Percentiles rank a stretch among this genome's conserved stretches.
Conservation (phyloP, 1,284 basidiomycete species). For the Trametes versicolor region DNA sequence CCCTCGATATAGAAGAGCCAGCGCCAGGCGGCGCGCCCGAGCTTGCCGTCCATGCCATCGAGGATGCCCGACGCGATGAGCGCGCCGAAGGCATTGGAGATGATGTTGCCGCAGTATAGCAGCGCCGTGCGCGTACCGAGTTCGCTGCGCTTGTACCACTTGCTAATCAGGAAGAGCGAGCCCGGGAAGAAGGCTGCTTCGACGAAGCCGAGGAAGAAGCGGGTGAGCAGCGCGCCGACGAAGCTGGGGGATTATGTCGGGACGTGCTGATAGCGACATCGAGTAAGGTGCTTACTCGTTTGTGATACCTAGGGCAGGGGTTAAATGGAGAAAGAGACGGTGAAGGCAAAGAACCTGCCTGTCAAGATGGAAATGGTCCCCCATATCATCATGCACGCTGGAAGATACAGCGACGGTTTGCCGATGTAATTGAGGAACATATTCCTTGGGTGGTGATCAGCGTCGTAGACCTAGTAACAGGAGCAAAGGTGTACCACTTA, state of each 20-base stretch:
- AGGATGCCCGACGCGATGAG: slow-evolving; percentile 81
- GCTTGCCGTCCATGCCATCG: slow-evolving; percentile 71
- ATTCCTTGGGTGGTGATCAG: slow-evolving; percentile 54
- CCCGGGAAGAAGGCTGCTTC: slow-evolving; percentile 84
- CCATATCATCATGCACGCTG: slow-evolving; percentile 77
- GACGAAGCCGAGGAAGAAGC: slow-evolving; percentile 79
- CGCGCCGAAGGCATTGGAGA: slow-evolving; percentile 86
- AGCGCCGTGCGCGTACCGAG: slow-evolving; percentile 80
- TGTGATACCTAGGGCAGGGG: slow-evolving; percentile 31
- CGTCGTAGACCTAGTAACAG: slow-evolving; percentile 2
- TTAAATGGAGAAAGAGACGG: neutral
- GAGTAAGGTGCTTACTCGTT: slow-evolving; percentile 32
- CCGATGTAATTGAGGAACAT: slow-evolving; percentile 79
- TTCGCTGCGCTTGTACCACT: slow-evolving; percentile 77
- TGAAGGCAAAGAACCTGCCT: slow-evolving; percentile 21
- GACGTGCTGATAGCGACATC: neutral
- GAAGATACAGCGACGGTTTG: slow-evolving; percentile 79
- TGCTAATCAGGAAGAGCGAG: slow-evolving; percentile 67
- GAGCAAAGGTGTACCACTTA: slow-evolving; percentile 44
- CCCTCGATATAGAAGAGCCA: slow-evolving; percentile 84
- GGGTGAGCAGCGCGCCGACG: slow-evolving; percentile 70
- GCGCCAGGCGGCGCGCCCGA: slow-evolving; percentile 80
- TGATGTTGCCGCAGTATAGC: slow-evolving; percentile 77
- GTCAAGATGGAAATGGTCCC: slow-evolving; percentile 39
- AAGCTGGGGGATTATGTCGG: slow-evolving; percentile 55